These are phyloP conservation scores for Gossypium herbaceum DNA, from an alignment of 345 rosid species.

Conservation along the genomic window DNA sequence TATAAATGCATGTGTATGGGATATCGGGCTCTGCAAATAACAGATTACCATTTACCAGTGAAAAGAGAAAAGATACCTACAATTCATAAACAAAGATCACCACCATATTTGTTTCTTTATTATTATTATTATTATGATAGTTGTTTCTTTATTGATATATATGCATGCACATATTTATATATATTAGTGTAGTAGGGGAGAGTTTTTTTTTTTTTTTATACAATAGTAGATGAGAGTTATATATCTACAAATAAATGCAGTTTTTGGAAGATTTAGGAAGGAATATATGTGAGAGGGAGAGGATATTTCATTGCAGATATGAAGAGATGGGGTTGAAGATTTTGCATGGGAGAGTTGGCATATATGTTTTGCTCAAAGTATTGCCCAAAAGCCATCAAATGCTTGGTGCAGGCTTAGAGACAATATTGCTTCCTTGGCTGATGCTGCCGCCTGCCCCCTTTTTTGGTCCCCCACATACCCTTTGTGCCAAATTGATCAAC, in stretches of 20 bases:
- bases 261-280: too few relatives aligned
- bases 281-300: neutral
- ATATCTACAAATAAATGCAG: neutral
- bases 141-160: neutral
- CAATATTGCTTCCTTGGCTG: constrained; percentile 3
- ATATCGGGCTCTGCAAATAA: neutral
- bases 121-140: neutral
- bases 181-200: neutral
- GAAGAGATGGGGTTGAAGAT: neutral
- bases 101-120: neutral
- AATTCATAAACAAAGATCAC: neutral
- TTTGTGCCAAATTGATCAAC: neutral
- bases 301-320: neutral
- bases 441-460: neutral
- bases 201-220: too few relatives aligned
- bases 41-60: neutral
- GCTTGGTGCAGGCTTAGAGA: constrained; percentile 4
- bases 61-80: neutral
- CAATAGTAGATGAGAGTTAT: neutral
- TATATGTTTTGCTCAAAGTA: neutral
- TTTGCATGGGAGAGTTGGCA: neutral
- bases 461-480: constrained; percentile 5
- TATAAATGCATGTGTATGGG: constrained; percentile 3
- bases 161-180: too few relatives aligned
- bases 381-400: constrained; percentile 10